These are phyloP conservation scores for Trichoderma atrobrunneum DNA, from an alignment of 2,329 filamentous ascomycete genomes.

Conservation along the genomic window DNA sequence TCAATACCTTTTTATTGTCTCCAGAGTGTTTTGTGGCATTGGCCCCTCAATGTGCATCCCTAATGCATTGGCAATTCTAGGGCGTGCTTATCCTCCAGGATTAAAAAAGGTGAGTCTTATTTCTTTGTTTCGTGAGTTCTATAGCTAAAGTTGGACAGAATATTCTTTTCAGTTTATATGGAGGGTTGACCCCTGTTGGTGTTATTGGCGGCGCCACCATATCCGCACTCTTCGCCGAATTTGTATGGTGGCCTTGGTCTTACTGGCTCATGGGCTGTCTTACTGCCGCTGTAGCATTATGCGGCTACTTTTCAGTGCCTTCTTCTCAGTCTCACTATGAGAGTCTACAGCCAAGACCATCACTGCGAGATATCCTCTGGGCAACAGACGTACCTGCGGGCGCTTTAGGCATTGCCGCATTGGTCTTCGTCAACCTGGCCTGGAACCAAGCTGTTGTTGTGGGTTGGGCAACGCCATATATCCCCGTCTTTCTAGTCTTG, in stretches of 20 bases:
- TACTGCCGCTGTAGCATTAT: not conserved
- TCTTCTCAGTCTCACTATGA: not conserved
- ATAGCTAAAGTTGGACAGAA: not conserved
- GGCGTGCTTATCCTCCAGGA: conserved; percentile 57
- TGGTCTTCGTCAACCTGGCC: conserved; percentile 64
- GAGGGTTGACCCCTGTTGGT: not conserved
- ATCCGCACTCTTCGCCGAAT: conserved; percentile 32
- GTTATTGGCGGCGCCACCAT: not conserved
- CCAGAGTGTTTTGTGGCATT: conserved; percentile 57
- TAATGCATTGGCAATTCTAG: conserved; percentile 60
- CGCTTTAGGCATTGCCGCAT: conserved; percentile 47
- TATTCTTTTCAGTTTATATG: not conserved
- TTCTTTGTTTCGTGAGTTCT: not conserved
- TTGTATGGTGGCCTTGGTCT: conserved; percentile 48
- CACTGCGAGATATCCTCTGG: not conserved
- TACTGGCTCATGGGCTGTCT: conserved; percentile 36
- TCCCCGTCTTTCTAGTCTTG: conserved; percentile 56
- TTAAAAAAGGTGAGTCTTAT: not conserved
- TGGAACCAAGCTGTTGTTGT: conserved; percentile 63
- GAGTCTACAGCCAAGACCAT: not conserved
- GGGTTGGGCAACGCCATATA: conserved; percentile 56
- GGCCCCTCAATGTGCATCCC: conserved; percentile 63
- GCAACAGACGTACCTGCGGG: conserved; percentile 38
- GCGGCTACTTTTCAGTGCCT: no score
- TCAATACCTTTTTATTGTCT: conserved; percentile 46